A percentile compares a stretch with the other conserved stretches of the same genome.
phyloP scores from a whole-genome alignment of 2,329 filamentous ascomycete species.

The Xylariales sp. region DNA sequence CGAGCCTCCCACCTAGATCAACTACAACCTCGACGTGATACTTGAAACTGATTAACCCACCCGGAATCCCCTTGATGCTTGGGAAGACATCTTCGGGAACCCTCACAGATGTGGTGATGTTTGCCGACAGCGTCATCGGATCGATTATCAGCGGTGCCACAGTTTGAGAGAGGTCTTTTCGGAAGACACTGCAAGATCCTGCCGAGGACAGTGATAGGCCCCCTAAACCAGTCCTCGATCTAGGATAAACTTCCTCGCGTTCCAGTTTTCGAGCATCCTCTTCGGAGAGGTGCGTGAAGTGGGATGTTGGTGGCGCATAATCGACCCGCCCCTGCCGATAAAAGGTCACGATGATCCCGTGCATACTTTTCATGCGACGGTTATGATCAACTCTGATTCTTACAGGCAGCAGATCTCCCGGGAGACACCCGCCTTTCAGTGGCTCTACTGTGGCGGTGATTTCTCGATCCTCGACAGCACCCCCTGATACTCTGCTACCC shows the following conservation, averaged over 20 bases:
- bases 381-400: constrained; percentile 81
- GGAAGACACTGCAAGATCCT: constrained; percentile 85
- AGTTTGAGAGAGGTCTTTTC: constrained; percentile 87
- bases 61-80: constrained; percentile 83
- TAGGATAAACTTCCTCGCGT: constrained; percentile 81
- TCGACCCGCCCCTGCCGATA: constrained; percentile 91
- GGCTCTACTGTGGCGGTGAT: constrained; percentile 86
- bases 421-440: constrained; percentile 74
- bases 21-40: constrained; percentile 92
- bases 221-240: constrained; percentile 78
- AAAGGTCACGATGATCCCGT: constrained; percentile 87
- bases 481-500: constrained; percentile 44
- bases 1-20: constrained; percentile 82
- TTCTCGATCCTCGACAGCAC: constrained; percentile 60
- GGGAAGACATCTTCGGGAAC: constrained; percentile 90
- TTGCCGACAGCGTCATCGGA: constrained; percentile 69
- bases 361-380: constrained; percentile 83
- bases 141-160: constrained; percentile 87
- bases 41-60: constrained; percentile 90
- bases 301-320: constrained; percentile 53
- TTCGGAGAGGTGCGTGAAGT: constrained; percentile 51
- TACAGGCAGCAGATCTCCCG: constrained; percentile 78
- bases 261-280: constrained; percentile 64
- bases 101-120: constrained; percentile 76
- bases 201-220: constrained; percentile 83